Base-by-base conservation (phyloP, 2,329 filamentous ascomycete genomes). In the Ophiostoma ulmi region DNA sequence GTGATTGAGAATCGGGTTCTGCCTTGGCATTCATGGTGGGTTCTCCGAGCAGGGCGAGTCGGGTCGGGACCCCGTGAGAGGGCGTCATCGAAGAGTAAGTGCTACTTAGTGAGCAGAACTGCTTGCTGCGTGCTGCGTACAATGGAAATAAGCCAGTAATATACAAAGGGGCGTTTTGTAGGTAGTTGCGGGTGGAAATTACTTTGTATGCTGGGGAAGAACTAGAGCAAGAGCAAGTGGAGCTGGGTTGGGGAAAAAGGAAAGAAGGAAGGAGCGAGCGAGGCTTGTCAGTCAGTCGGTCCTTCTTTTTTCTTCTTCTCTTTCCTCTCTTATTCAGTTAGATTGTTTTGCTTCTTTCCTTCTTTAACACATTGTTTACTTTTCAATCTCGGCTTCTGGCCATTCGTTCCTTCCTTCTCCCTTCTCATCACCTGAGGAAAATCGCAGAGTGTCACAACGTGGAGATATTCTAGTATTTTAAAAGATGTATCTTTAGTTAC, bases 181-280 rank as follows among this genome's bases (percentile, higher is more conserved):
- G 52, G 52, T 10, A 13, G 20, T 10, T 3, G 10, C 14, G 8
- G 39, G 14, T 17, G 39, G 3, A 44, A 41, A 44, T 10, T 44
- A 8, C 39, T 17, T 44, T 44, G 39, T 13, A 13, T 58, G 26
- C 17, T 22, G 52, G 52, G 52, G n/a, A 58, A 58, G 41, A 44
- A 44, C 17, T 44, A 44, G 41, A 44, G 52, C 22, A 58, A 58
- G 52, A 58, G 52, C 52, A 11, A 58, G 52, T 58, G 52, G 52
- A 58, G 52, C 22, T 22, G 52, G 14, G 44, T 2, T 26, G 22
- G 52, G 52, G 52, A 10, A 44, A 17, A 44, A 22, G n/a, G 17
- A 48, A 17, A 17, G 14, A 48, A 48, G 44, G 44, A 48, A 48
- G 41, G 44, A 48, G 44, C 44, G 44, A 48, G 44, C 44, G 17